Conservation (phyloP, 2,329 filamentous ascomycete genomes). For the Ascochyta fabae region DNA sequence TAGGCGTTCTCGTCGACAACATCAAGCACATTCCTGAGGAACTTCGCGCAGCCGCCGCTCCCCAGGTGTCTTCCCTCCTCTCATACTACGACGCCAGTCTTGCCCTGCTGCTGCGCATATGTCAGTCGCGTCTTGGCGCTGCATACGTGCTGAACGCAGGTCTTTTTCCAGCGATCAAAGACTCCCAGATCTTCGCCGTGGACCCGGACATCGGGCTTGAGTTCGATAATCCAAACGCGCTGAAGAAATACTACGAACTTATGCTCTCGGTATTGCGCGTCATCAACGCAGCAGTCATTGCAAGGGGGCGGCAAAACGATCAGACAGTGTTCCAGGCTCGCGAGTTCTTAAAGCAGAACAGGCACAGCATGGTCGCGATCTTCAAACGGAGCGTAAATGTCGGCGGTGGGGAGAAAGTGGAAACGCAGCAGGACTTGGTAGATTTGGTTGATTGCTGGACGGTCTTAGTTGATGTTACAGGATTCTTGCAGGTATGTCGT, state of each 20-base stretch:
- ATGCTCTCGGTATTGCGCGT: slow-evolving; percentile 82
- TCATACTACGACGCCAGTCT: slow-evolving; percentile 76
- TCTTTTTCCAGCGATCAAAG: slow-evolving; percentile 79
- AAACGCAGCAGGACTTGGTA: slow-evolving; percentile 69
- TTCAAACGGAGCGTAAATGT: slow-evolving; percentile 90
- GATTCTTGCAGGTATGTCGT: slow-evolving; percentile 78
- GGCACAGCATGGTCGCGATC: slow-evolving; percentile 82
- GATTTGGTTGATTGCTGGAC: slow-evolving; percentile 87
- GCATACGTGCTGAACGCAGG: slow-evolving; percentile 87
- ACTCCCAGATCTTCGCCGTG: slow-evolving; percentile 83
- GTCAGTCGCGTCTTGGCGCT: slow-evolving; percentile 83
- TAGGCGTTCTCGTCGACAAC: slow-evolving; percentile 87
- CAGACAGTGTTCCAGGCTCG: slow-evolving; percentile 75
- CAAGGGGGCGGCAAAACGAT: slow-evolving; percentile 80
- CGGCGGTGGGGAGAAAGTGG: slow-evolving; percentile 58
- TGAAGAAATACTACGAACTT: slow-evolving; percentile 83
- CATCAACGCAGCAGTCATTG: slow-evolving; percentile 80
- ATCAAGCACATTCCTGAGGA: slow-evolving; percentile 79
- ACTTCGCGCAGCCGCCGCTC: slow-evolving; percentile 48
- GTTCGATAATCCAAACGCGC: slow-evolving; percentile 70
- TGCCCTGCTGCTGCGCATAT: slow-evolving; percentile 81
- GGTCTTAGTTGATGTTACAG: slow-evolving; percentile 80
- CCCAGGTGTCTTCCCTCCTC: slow-evolving; percentile 62
- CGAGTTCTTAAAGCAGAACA: slow-evolving; percentile 80
- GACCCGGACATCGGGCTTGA: slow-evolving; percentile 92